phyloP scores from a whole-genome alignment of 2,329 filamentous ascomycete genomes.

The Nemania abortiva region DNA sequence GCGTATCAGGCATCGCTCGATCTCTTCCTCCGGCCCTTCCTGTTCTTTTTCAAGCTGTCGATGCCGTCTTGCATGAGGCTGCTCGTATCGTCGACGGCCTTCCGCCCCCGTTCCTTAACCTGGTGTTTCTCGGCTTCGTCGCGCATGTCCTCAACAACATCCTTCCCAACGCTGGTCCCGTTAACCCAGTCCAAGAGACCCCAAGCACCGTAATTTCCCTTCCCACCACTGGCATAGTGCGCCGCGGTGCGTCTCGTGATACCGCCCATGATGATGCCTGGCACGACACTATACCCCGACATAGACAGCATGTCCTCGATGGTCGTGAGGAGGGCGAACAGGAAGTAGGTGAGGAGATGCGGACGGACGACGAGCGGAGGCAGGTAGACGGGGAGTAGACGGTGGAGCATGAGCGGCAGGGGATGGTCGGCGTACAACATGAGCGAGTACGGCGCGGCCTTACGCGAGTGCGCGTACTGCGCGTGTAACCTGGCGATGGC shows the following conservation, averaged over 20 bases:
- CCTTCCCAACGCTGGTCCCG: constrained; percentile 66
- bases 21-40: constrained; percentile 46
- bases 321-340: constrained; percentile 72
- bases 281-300: constrained; percentile 74
- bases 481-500: constrained; percentile 58
- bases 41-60: constrained; percentile 49
- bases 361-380: constrained; percentile 74
- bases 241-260: constrained; percentile 59
- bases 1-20: constrained; percentile 7
- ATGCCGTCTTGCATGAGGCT: constrained; percentile 53
- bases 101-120: constrained; percentile 57
- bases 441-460: constrained; percentile 69
- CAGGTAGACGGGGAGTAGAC: constrained; percentile 74
- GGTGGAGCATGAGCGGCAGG: constrained; percentile 70
- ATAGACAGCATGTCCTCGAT: constrained; percentile 75
- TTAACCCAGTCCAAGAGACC: constrained; percentile 72
- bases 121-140: constrained; percentile 68
- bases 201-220: constrained; percentile 72
- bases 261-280: constrained; percentile 66
- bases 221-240: constrained; percentile 68
- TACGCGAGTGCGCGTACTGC: constrained; percentile 64
- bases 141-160: constrained; percentile 66
- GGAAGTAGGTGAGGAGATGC: constrained; percentile 78
- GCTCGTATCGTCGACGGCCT: constrained; percentile 51
- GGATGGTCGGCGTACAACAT: constrained; percentile 77